Base-by-base conservation (phyloP, 352 stramenopile species). In the Pythium aphanidermatum region DNA sequence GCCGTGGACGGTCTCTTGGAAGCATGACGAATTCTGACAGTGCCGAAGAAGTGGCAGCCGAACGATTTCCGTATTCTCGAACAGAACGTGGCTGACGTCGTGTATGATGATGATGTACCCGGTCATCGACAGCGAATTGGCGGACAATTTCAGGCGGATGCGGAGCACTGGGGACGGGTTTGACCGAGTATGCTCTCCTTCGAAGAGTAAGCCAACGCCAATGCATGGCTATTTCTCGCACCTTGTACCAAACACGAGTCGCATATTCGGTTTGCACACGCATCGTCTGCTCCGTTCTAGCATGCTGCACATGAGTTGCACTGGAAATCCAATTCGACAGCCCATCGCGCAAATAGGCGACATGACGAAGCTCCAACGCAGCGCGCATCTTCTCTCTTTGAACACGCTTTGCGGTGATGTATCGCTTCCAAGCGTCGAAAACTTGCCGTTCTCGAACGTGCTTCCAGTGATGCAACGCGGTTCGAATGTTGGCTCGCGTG, bases 381-480 rank as follows among this genome's bases (percentile, higher is more conserved):
- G 58, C 60, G 23, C 78, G 73, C 33, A 81, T 63, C 2, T 63
- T 65, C 10, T 72, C 48, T 16, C 73, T 65, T 8, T 81, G 71
- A 3, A 20, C 34, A 19, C 20, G 44, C 41, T 74, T 74, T 6
- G 7, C 19, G 0, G 36, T 6, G 11, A 75, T 19, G 32, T 81
- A 80, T 19, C 44, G 36, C 24, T 60, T 63, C 68, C 65, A 82
- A 5, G 44, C 34, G 3, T 45, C 47, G 10, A 82, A 76, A 4
- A 24, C 39, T 19, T 56, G 50, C 14, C 48, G 29, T 26, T 82
- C 49, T 24, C 68, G 43, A 9, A 55, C 58, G 37, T 65, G 29
- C 34, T 85, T 85, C 73, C 73, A 85, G 30, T 85, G 73, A 2
- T 78, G 34, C 5, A 85, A 47, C 3, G 73, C 62, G 11, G 30